Evolutionary conservation across 75 land plant species (phyloP).

Genomic region (Picea glauca): DNA sequence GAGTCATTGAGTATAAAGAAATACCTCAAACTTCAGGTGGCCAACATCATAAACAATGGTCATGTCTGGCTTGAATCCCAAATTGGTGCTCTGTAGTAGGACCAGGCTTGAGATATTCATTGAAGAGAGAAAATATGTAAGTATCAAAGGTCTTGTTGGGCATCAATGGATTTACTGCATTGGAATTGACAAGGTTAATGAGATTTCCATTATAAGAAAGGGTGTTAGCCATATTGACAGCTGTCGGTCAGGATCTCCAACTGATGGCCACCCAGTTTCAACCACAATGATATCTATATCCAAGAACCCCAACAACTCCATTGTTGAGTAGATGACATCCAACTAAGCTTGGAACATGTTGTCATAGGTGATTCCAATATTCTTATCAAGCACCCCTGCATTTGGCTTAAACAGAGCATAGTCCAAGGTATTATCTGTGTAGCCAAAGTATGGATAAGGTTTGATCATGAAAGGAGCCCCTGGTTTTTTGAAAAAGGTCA

Average conservation of each 20-base stretch:
- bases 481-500: conserved; percentile 16
- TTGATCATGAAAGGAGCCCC: conserved; percentile 36
- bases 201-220: conserved; percentile 36
- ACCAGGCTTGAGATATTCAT: conserved; percentile 67
- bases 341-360: conserved; percentile 41
- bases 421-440: conserved; percentile 11
- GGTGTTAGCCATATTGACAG: conserved; percentile 31
- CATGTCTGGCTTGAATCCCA: conserved; percentile 47
- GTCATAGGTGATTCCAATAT: conserved; percentile 21
- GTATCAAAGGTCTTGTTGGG: conserved; percentile 37
- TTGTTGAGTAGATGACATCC: conserved; percentile 49
- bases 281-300: conserved; percentile 28
- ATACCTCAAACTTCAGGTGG: conserved; percentile 3
- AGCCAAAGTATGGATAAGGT: conserved; percentile 32
- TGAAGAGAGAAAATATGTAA: conserved; percentile 69
- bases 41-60: conserved; percentile 20
- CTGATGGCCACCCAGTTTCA: conserved; percentile 63
- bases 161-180: conserved; percentile 48
- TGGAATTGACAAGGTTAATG: conserved; percentile 22
- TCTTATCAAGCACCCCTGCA: conserved; percentile 23
- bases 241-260: conserved; percentile 16
- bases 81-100: conserved; percentile 55
- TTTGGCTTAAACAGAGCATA: conserved; percentile 29
- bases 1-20: neutral
- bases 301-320: conserved; percentile 24